Conservation (phyloP, 257 asterid species). For the Solanum tarapatanum region DNA sequence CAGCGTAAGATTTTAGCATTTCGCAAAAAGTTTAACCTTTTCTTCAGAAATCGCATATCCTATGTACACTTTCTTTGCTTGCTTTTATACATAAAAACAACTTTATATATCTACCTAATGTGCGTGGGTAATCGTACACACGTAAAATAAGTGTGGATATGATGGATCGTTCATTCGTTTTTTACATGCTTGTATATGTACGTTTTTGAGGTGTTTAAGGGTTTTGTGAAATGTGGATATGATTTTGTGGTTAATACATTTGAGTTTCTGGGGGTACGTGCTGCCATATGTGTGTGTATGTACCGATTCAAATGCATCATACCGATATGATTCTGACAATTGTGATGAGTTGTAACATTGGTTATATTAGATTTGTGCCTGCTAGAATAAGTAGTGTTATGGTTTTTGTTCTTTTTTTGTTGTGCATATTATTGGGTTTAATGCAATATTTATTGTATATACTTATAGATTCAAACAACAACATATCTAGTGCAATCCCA, state of each 20-base stretch:
- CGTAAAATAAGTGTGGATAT: neutral
- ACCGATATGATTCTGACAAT: neutral
- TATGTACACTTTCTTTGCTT: neutral
- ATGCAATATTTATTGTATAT: neutral
- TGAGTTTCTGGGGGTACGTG: neutral
- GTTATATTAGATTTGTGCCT: neutral
- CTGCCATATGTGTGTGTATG: neutral
- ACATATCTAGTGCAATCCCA: neutral
- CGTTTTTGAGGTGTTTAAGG: neutral
- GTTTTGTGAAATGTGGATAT: neutral
- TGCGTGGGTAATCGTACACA: neutral
- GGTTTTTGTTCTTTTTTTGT: neutral
- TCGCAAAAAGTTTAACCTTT: neutral
- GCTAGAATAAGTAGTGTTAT: neutral
- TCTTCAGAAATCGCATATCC: neutral
- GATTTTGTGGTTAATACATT: neutral
- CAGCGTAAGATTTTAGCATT: conserved; percentile 25
- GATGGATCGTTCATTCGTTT: neutral
- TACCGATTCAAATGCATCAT: neutral
- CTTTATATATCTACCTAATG: neutral
- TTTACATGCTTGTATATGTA: neutral
- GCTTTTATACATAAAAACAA: neutral
- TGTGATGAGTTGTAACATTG: neutral
- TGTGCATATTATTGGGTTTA: neutral
- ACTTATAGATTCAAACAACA: neutral